Base-by-base conservation (phyloP, 2,329 filamentous ascomycete genomes). In the Zalaria sp. region DNA sequence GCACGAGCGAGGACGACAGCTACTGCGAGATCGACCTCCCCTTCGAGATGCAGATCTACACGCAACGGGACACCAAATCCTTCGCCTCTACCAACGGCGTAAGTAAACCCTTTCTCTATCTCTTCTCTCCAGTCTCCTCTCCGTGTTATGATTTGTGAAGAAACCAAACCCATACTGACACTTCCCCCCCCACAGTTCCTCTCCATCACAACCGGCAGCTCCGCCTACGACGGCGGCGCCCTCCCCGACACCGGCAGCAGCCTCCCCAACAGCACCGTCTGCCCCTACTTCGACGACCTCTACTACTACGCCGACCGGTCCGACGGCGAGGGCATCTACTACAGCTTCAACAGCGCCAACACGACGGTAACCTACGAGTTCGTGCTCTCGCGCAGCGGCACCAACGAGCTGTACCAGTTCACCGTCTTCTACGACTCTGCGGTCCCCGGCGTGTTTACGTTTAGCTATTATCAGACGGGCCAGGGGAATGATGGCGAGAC, bases 271-370 rank as follows among this genome's bases (percentile, higher is more conserved):
- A 49, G 48, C 41, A 51, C 54, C 34, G 42, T 57, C 18, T 50
- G 44, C 3, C 53, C 58, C 4, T 56, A 57, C 42, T 57, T 54
- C 46, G 55, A 59, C 40, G 59, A 62, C 42, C 47, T 57, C 3
- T 53, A 50, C 41, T 44, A 57, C 8, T 50, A 47, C 37, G 48
- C 46, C 9, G 34, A 38, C 25, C 11, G 41, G 25, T 39, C 7
- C 43, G 47, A 18, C 34, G 31, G 18, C 48, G 32, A 58, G 34
- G 57, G 59, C 9, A 56, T 61, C 40, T 62, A 51, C 40, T 62
- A 59, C 42, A 46, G 56, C 28, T 25, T 49, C 26, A 49, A 51
- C n/a, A 35, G 32, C 4, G 38, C 45, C 2, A 26, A 32, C n/a
- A 46, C 45, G 1, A 50, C 47, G 4, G 50, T 60, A 2, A 57